phyloP scores from a whole-genome alignment of 2,329 filamentous ascomycete genomes.

The Orbilia javanica region DNA sequence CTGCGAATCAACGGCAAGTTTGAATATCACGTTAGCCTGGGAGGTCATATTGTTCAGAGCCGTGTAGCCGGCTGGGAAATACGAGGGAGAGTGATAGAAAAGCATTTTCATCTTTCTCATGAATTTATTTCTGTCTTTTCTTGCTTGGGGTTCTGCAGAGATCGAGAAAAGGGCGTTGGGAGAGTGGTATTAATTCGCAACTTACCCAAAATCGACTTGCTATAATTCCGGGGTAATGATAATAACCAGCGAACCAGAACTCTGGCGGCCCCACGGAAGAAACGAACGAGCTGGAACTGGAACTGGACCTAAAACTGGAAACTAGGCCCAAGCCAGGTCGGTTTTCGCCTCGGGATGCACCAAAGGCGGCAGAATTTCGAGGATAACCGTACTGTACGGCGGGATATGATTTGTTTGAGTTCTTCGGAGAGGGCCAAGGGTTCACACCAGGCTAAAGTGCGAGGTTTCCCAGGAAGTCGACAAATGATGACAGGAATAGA shows the following conservation, averaged over 20 bases:
- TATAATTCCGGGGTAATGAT: constrained; percentile 56
- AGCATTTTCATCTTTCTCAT: constrained; percentile 22
- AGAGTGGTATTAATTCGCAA: constrained; percentile 34
- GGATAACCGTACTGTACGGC: constrained; percentile 4
- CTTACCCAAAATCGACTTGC: constrained; percentile 46
- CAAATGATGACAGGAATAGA: constrained; percentile 45
- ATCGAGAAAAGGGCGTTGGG: constrained; percentile 11
- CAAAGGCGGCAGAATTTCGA: constrained; percentile 55
- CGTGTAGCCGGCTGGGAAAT: constrained; percentile 31
- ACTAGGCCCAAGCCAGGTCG: constrained; percentile 25
- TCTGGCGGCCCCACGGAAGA: constrained; percentile 49
- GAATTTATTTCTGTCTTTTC: constrained; percentile 2
- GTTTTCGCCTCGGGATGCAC: constrained; percentile 58
- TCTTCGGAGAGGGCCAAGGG: constrained; percentile 45
- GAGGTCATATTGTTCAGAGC: constrained; percentile 35
- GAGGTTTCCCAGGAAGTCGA: constrained; percentile 42
- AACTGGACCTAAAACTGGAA: background rate
- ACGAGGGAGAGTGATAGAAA: constrained; percentile 19
- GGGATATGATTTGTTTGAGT: constrained; percentile 6
- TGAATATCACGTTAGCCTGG: constrained; percentile 55
- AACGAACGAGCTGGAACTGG: constrained; percentile 6
- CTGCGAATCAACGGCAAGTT: constrained; percentile 55
- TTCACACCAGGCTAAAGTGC: constrained; percentile 57
- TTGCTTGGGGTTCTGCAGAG: background rate
- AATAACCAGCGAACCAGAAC: constrained; percentile 10